These are phyloP conservation scores for Coemansia sp. DNA, from an alignment of 192 early-diverging fungal species.

Conservation along the genomic window DNA sequence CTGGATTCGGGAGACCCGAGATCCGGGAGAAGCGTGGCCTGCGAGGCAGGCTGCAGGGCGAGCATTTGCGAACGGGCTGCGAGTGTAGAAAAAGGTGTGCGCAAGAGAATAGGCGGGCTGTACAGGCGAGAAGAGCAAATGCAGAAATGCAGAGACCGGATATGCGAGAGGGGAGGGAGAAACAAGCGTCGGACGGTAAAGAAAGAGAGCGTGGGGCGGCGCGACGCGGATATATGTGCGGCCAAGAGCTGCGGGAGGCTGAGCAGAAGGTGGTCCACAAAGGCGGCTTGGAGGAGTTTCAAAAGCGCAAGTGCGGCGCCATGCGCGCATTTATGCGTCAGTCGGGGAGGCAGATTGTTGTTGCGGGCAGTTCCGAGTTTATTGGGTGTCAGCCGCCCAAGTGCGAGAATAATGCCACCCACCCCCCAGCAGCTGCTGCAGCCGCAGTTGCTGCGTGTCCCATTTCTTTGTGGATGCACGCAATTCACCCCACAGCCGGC, in stretches of 20 bases:
- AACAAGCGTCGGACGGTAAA: slow-evolving; percentile 3
- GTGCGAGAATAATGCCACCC: neutral
- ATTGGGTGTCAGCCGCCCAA: slow-evolving; percentile 6
- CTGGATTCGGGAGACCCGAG: slow-evolving; percentile 30
- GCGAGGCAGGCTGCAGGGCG: slow-evolving; percentile 23
- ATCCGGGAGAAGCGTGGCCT: slow-evolving; percentile 23
- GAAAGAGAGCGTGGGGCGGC: slow-evolving; percentile 1
- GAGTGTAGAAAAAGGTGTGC: neutral
- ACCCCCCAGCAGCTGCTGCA: too few relatives aligned
- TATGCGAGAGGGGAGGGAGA: slow-evolving; percentile 1
- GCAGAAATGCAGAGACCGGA: neutral
- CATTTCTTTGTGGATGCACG: neutral
- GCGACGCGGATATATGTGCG: slow-evolving; percentile 14
- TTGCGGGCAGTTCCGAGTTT: slow-evolving; percentile 6
- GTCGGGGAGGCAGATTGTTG: slow-evolving; percentile 13
- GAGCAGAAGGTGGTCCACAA: slow-evolving; percentile 15
- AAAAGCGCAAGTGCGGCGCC: slow-evolving; percentile 16
- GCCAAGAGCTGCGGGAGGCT: slow-evolving; percentile 29
- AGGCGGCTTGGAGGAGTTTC: slow-evolving; percentile 19
- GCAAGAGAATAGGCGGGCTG: neutral
- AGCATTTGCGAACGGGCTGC: slow-evolving; percentile 16
- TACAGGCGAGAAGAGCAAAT: neutral
- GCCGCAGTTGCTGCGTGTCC: neutral
- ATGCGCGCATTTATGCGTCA: slow-evolving; percentile 26
- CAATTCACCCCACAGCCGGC: neutral